Percentiles rank a stretch among this genome's conserved stretches.
phyloP scores from a whole-genome alignment of 257 asterid genomes.

The Gardenia jasminoides region DNA sequence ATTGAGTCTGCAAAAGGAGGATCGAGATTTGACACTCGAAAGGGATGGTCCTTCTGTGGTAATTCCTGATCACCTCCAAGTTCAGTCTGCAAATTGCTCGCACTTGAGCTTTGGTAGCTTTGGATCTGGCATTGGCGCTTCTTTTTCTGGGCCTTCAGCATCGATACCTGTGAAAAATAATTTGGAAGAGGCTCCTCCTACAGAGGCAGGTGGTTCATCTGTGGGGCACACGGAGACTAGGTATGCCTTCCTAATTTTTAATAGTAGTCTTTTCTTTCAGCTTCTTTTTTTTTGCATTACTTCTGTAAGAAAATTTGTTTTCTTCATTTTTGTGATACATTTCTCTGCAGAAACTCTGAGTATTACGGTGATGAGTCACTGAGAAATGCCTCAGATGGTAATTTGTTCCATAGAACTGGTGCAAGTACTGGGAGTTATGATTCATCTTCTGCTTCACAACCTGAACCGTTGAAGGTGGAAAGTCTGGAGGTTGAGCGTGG shows the following conservation, averaged over 20 bases:
- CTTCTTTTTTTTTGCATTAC: not conserved
- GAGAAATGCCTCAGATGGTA: conserved; percentile 52
- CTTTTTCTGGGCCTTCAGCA: conserved; percentile 46
- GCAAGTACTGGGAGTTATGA: conserved; percentile 51
- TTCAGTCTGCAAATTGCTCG: conserved; percentile 67
- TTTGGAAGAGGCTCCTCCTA: conserved; percentile 47
- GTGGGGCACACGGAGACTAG: conserved; percentile 52
- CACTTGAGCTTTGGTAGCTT: conserved; percentile 96
- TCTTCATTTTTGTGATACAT: not conserved
- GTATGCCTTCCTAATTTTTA: conserved; percentile 29
- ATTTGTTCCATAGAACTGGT: conserved; percentile 50
- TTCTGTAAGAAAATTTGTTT: not conserved
- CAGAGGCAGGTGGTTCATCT: conserved; percentile 44
- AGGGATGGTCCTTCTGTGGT: conserved; percentile 59
- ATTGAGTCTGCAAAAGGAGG: conserved; percentile 51
- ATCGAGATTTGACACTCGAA: conserved; percentile 40
- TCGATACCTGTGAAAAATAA: conserved; percentile 43
- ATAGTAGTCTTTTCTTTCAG: not conserved
- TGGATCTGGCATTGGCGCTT: conserved; percentile 41
- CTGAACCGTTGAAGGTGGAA: conserved; percentile 57
- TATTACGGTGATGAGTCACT: conserved; percentile 60
- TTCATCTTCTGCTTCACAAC: conserved; percentile 58
- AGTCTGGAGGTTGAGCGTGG: conserved; percentile 54
- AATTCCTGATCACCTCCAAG: conserved; percentile 84
- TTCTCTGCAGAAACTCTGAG: conserved; percentile 55